A percentile compares a stretch with the other conserved stretches of the same genome.
phyloP scores from a whole-genome alignment of 768 basidiomycete genomes.

The Phlebiopsis flavidoalba region DNA sequence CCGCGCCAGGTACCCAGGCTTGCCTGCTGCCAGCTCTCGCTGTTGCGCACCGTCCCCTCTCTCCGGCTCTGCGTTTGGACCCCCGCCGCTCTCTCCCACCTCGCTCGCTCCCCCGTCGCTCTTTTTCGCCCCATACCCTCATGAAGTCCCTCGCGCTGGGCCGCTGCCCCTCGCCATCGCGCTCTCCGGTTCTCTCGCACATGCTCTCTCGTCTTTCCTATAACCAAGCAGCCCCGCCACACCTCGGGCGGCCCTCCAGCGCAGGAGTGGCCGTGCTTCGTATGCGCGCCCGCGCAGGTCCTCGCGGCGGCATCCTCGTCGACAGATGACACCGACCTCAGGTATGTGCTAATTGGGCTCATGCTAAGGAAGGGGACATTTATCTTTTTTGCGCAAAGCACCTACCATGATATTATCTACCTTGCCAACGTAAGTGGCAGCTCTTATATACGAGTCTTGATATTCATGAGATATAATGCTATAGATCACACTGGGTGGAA shows the following conservation, averaged over 20 bases:
- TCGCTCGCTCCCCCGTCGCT: slow-evolving; percentile 19
- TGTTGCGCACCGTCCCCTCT: slow-evolving; percentile 8
- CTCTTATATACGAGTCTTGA: neutral
- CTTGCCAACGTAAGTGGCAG: slow-evolving; percentile 60
- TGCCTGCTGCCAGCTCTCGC: slow-evolving; percentile 4
- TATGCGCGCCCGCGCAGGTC: slow-evolving; percentile 15
- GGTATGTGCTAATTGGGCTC: neutral
- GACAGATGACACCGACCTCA: slow-evolving; percentile 31
- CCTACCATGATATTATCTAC: slow-evolving; percentile 74
- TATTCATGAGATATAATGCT: neutral
- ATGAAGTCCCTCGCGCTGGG: slow-evolving; percentile 16
- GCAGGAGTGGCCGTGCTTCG: slow-evolving; percentile 30
- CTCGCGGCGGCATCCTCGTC: slow-evolving; percentile 24
- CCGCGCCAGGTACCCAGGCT: slow-evolving; percentile 1
- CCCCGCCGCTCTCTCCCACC: slow-evolving; percentile 17
- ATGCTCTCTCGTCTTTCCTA: slow-evolving; percentile 40
- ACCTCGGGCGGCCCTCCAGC: slow-evolving; percentile 19
- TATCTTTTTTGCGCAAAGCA: slow-evolving; percentile 32
- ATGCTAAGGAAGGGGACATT: neutral
- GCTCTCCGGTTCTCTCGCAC: slow-evolving; percentile 32
- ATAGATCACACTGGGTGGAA: slow-evolving; percentile 63
- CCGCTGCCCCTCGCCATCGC: slow-evolving; percentile 34
- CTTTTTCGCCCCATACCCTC: slow-evolving; percentile 19
- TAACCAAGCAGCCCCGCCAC: slow-evolving; percentile 20
- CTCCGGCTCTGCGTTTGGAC: slow-evolving; percentile 7